These are phyloP conservation scores for Colletotrichum sublineola DNA, from an alignment of 2,329 filamentous ascomycete species.

Conservation along the genomic window DNA sequence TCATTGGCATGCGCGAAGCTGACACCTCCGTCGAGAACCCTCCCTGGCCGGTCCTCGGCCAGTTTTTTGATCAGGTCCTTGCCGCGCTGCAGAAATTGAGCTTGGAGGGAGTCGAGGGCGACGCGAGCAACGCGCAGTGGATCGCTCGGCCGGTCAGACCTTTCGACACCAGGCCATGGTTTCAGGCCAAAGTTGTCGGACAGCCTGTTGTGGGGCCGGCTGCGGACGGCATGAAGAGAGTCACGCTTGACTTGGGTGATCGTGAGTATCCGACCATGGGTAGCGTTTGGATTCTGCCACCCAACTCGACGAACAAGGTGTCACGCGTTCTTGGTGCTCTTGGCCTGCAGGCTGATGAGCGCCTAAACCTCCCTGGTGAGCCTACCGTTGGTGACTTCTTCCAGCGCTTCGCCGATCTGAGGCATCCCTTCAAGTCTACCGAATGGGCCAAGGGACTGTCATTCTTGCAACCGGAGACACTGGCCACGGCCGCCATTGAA, in stretches of 20 bases:
- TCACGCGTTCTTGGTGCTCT: constrained; percentile 31
- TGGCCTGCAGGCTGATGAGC: constrained; percentile 15
- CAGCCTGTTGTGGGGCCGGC: constrained; percentile 17
- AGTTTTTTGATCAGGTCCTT: constrained; percentile 37
- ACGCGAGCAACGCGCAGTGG: not conserved
- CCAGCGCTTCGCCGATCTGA: constrained; percentile 30
- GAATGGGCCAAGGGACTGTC: constrained; percentile 19
- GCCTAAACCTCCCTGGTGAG: constrained; percentile 11
- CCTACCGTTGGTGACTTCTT: constrained; percentile 29
- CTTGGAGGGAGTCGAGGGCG: not conserved
- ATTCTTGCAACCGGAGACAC: constrained; percentile 9
- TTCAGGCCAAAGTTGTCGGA: constrained; percentile 32
- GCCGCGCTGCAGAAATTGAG: constrained; percentile 30
- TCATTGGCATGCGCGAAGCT: constrained; percentile 39
- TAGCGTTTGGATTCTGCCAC: constrained; percentile 37
- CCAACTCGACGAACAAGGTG: constrained; percentile 36
- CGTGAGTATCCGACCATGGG: constrained; percentile 39
- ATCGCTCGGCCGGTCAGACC: constrained; percentile 23
- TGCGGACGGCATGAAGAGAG: constrained; percentile 33
- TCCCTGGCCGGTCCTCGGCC: constrained; percentile 35
- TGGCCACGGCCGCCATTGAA: constrained; percentile 31
- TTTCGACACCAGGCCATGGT: constrained; percentile 38
- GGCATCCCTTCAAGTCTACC: constrained; percentile 28
- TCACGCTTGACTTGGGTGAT: constrained; percentile 31
- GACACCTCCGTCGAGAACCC: constrained; percentile 35